Conservation (phyloP, 2,329 filamentous ascomycete genomes). For the Aspergillus thermomutatus region DNA sequence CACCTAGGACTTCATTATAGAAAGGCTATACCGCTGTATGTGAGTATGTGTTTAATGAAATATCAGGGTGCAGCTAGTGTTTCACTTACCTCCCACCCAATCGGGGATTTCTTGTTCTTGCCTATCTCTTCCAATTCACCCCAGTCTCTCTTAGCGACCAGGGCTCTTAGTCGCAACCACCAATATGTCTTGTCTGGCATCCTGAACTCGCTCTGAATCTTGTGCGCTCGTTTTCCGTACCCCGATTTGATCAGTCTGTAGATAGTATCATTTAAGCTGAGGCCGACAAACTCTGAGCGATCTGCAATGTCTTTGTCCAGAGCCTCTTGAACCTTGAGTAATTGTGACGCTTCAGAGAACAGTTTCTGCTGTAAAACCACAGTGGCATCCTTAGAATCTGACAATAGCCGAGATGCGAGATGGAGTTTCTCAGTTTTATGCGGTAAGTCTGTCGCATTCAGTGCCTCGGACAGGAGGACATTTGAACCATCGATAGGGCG, state of each 20-base stretch:
- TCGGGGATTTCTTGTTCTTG: conserved; percentile 74
- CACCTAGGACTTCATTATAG: conserved; percentile 82
- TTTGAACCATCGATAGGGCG: conserved; percentile 82
- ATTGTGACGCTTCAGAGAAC: conserved; percentile 73
- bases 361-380: conserved; percentile 65
- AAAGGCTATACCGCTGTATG: conserved; percentile 63
- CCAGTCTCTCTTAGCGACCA: conserved; percentile 90
- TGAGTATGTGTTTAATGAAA: conserved; percentile 21
- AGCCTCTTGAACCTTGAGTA: conserved; percentile 81
- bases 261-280: conserved; percentile 87
- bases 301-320: conserved; percentile 78
- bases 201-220: conserved; percentile 88
- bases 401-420: conserved; percentile 76
- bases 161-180: conserved; percentile 81
- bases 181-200: conserved; percentile 85
- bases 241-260: conserved; percentile 81
- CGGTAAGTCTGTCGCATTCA: conserved; percentile 67
- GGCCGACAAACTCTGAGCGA: conserved; percentile 64
- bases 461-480: conserved; percentile 79
- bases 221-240: conserved; percentile 79
- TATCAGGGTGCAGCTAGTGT: conserved; percentile 6
- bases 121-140: conserved; percentile 83
- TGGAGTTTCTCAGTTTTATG: conserved; percentile 80
- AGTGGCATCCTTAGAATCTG: conserved; percentile 75
- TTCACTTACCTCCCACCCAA: conserved; percentile 83